These are phyloP conservation scores for Lentinula detonsa DNA, from an alignment of 768 basidiomycete species.

Conservation along the genomic window DNA sequence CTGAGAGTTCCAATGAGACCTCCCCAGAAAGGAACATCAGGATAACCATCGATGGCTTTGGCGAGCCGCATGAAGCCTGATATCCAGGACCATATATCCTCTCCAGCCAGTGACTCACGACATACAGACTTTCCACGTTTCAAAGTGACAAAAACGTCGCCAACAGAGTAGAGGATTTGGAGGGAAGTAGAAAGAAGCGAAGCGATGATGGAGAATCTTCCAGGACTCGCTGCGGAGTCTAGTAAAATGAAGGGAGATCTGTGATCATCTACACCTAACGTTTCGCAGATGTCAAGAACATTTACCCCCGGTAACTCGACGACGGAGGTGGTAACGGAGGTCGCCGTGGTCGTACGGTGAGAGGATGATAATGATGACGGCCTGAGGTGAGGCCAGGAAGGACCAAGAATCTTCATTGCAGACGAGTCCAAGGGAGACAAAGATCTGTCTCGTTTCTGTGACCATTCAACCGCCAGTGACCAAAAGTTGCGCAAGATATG, in stretches of 20 bases:
- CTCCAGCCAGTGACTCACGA: conserved; percentile 37
- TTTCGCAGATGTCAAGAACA: conserved; percentile 48
- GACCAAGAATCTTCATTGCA: conserved; percentile 33
- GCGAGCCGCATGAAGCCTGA: conserved; percentile 57
- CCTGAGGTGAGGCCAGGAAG: conserved; percentile 48
- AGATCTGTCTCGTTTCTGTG: conserved; percentile 27
- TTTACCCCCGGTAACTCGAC: conserved; percentile 23
- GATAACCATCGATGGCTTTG: conserved; percentile 38
- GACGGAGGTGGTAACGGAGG: neutral
- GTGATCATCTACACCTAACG: conserved; percentile 54
- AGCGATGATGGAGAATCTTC: conserved; percentile 68
- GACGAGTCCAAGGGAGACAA: conserved; percentile 34
- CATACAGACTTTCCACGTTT: conserved; percentile 26
- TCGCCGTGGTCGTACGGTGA: conserved; percentile 14
- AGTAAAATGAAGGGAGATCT: conserved; percentile 60
- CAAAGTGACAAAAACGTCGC: conserved; percentile 43
- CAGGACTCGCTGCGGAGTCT: conserved; percentile 73
- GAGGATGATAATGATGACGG: conserved; percentile 18
- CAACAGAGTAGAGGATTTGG: conserved; percentile 52
- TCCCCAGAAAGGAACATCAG: conserved; percentile 75
- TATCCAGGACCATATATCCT: conserved; percentile 72
- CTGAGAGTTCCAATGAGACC: conserved; percentile 74
- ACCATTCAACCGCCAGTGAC: conserved; percentile 59
- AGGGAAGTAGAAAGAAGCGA: conserved; percentile 47
- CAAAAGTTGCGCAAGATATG: conserved; percentile 72